Evolutionary conservation across 78 protist genomes (phyloP).

Genomic region (Creolimax fragrantissima): DNA sequence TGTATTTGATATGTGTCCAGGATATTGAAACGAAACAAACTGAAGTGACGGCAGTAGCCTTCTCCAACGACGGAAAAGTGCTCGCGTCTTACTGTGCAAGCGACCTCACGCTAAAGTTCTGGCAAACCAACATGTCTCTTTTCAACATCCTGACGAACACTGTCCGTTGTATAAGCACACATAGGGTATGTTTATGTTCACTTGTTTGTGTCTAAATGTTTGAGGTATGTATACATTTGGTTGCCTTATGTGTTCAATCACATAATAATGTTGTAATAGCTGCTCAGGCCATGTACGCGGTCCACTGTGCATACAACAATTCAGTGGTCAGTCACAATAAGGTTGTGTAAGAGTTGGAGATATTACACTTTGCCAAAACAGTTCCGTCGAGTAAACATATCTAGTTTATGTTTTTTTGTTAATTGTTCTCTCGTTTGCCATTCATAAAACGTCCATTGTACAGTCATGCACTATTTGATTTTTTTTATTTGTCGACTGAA

Average conservation of each 20-base stretch:
- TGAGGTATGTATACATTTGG: background rate
- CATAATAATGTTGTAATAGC: background rate
- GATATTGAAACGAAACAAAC: conserved; percentile 16
- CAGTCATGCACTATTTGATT: no score
- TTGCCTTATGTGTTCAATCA: background rate
- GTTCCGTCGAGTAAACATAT: no score
- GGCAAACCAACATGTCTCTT: conserved; percentile 17
- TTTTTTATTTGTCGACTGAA: no score
- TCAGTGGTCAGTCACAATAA: background rate
- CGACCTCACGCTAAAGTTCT: conserved; percentile 16
- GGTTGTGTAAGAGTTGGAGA: background rate
- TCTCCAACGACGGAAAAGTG: conserved; percentile 17
- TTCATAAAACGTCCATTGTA: no score
- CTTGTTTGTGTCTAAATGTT: background rate
- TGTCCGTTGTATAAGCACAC: background rate
- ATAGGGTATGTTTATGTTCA: background rate
- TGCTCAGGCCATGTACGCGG: background rate
- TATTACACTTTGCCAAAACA: background rate
- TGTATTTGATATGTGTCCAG: no score
- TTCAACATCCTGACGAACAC: conserved; percentile 4
- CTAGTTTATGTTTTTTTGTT: no score
- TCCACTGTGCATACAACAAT: background rate
- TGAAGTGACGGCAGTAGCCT: conserved; percentile 12
- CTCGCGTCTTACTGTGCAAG: background rate
- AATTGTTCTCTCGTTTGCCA: no score